These are phyloP conservation scores for Beauveria caledonica DNA, from an alignment of 2,329 filamentous ascomycete species.

Conservation along the genomic window DNA sequence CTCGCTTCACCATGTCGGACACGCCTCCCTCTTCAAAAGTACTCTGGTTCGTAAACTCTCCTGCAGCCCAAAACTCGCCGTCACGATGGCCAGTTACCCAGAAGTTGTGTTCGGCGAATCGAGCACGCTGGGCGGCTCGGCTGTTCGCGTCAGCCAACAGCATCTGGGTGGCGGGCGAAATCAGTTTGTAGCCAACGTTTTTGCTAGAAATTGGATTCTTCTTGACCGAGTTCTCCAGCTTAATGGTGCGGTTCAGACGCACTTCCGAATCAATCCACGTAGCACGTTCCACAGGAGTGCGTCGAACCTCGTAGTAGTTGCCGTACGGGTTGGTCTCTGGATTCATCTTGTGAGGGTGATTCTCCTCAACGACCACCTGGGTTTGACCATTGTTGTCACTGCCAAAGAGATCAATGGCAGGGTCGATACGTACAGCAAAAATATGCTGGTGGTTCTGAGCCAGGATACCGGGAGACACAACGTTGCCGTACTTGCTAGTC, in stretches of 20 bases:
- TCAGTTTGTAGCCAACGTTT: conserved; percentile 41
- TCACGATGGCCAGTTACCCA: conserved; percentile 44
- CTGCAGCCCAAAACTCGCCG: conserved; percentile 42
- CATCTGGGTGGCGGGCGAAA: conserved; percentile 36
- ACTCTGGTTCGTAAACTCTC: conserved; percentile 44
- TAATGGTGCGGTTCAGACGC: conserved; percentile 40
- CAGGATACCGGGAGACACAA: conserved; percentile 55
- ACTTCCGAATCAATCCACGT: conserved; percentile 46
- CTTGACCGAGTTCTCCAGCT: conserved; percentile 37
- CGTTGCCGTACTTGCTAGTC: conserved; percentile 45
- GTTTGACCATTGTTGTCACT: conserved; percentile 37
- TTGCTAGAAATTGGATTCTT: conserved; percentile 41
- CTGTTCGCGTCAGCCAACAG: conserved; percentile 38
- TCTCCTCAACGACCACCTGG: conserved; percentile 37
- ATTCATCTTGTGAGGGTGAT: conserved; percentile 30
- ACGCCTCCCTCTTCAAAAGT: conserved; percentile 34
- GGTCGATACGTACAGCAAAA: conserved; percentile 57
- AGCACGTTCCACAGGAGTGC: conserved; percentile 37
- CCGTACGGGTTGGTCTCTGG: conserved; percentile 51
- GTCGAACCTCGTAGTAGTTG: conserved; percentile 49
- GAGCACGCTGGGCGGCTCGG: conserved; percentile 33
- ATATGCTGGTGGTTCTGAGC: conserved; percentile 66
- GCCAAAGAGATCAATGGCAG: conserved; percentile 44
- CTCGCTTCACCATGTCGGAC: conserved; percentile 36
- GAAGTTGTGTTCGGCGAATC: conserved; percentile 36